Percentiles rank a stretch among this genome's conserved stretches.
phyloP scores from a whole-genome alignment of 192 early-diverging fungal species.

The Mortierella alpina region DNA sequence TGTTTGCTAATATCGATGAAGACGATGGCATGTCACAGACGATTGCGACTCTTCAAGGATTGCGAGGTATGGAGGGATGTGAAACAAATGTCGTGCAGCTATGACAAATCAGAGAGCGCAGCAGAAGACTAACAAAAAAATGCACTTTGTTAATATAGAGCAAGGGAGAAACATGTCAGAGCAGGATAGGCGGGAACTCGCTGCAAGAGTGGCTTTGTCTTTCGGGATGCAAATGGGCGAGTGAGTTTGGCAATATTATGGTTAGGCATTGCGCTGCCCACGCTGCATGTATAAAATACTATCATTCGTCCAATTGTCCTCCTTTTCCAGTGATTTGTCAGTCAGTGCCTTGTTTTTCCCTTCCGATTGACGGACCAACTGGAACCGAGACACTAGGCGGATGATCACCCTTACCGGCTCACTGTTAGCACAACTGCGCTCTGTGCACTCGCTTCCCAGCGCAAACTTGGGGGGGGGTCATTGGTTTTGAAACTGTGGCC shows the following conservation, averaged over 20 bases:
- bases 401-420: no score
- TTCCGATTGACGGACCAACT: no score
- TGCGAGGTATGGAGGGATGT: conserved; percentile 55
- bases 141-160: conserved; percentile 42
- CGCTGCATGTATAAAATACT: neutral
- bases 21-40: conserved; percentile 66
- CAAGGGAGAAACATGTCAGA: conserved; percentile 63
- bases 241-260: neutral
- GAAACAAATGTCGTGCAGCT: neutral
- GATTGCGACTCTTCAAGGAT: conserved; percentile 57
- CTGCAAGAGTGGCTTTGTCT: conserved; percentile 65
- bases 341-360: no score
- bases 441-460: no score
- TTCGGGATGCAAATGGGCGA: conserved; percentile 60
- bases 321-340: no score
- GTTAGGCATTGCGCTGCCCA: no score
- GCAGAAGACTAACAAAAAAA: neutral
- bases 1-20: conserved; percentile 62
- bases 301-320: no score
- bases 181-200: conserved; percentile 63
- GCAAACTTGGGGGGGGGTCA: no score
- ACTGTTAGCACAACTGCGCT: no score
- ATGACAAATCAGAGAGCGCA: conserved; percentile 1
- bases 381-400: no score
- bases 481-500: no score